Evolutionary conservation across 2,329 filamentous ascomycete species (phyloP).

Genomic region (Didymella keratinophila): DNA sequence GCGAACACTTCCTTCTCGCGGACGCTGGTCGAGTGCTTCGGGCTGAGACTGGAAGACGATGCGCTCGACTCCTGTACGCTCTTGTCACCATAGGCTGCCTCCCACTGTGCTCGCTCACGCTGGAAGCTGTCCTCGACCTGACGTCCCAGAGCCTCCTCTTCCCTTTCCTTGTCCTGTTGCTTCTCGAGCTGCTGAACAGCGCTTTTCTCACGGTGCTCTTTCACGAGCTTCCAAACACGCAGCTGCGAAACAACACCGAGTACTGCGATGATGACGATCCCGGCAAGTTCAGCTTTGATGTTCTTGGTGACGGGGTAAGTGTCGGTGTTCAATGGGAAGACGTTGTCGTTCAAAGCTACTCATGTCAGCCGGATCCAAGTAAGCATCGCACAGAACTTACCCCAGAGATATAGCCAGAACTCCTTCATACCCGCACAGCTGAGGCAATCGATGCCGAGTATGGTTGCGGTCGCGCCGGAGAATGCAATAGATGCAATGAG

Average conservation of each 20-base stretch:
- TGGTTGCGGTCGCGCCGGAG: conserved; percentile 76
- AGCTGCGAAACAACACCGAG: conserved; percentile 84
- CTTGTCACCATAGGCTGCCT: conserved; percentile 75
- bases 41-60: conserved; percentile 50
- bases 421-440: conserved; percentile 90
- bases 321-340: conserved; percentile 78
- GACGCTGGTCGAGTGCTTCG: conserved; percentile 46
- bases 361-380: conserved; percentile 24
- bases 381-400: conserved; percentile 50
- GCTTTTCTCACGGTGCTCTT: conserved; percentile 58
- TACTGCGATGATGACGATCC: conserved; percentile 75
- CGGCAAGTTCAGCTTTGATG: conserved; percentile 84
- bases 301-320: conserved; percentile 88
- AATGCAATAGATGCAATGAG: conserved; percentile 81
- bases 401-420: conserved; percentile 95
- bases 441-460: conserved; percentile 91
- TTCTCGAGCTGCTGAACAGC: conserved; percentile 59
- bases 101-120: conserved; percentile 74
- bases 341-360: conserved; percentile 70
- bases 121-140: conserved; percentile 69
- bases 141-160: conserved; percentile 75
- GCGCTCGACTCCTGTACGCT: conserved; percentile 60
- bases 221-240: conserved; percentile 83
- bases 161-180: conserved; percentile 65
- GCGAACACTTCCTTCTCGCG: conserved; percentile 50